Evolutionary conservation across 2,329 filamentous ascomycete species (phyloP).

Genomic region (Aspergillus caelatus): DNA sequence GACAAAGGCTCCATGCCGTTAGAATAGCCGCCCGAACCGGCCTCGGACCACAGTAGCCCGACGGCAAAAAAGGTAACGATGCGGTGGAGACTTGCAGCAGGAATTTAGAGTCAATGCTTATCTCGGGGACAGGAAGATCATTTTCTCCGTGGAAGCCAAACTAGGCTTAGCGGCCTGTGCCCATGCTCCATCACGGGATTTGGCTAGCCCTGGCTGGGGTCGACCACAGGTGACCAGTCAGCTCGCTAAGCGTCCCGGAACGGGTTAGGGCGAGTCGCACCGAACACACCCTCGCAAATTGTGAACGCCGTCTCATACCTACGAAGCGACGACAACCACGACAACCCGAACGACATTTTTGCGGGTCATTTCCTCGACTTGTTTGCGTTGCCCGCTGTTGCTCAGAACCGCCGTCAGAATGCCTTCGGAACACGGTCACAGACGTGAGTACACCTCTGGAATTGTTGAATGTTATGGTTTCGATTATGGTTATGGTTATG

Average conservation of each 20-base stretch:
- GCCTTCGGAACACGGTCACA: constrained; percentile 85
- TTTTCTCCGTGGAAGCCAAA: constrained; percentile 13
- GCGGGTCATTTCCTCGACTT: constrained; percentile 46
- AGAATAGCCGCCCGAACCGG: constrained; percentile 16
- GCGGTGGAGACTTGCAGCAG: constrained; percentile 17
- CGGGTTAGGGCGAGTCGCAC: constrained; percentile 37
- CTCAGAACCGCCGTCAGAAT: constrained; percentile 66
- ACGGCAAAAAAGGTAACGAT: constrained; percentile 25
- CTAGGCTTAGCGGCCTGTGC: constrained; percentile 20
- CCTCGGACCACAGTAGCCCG: constrained; percentile 37
- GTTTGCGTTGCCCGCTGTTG: constrained; percentile 43
- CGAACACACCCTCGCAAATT: constrained; percentile 43
- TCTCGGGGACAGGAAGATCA: constrained; percentile 17
- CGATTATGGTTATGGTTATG: not conserved
- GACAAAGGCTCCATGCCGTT: constrained; percentile 9
- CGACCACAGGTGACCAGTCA: constrained; percentile 15
- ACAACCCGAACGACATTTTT: constrained; percentile 45
- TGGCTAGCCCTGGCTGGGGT: constrained; percentile 33
- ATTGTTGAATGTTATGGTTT: constrained; percentile 20
- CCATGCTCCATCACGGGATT: constrained; percentile 35
- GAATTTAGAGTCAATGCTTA: constrained; percentile 14
- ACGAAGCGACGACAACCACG: constrained; percentile 47
- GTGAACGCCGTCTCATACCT: constrained; percentile 34
- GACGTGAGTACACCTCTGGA: constrained; percentile 67
- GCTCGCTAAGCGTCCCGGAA: constrained; percentile 42